Base-by-base conservation (phyloP, 495 filamentous ascomycete genomes). In the Aspergillus sclerotiicarbonarius region DNA sequence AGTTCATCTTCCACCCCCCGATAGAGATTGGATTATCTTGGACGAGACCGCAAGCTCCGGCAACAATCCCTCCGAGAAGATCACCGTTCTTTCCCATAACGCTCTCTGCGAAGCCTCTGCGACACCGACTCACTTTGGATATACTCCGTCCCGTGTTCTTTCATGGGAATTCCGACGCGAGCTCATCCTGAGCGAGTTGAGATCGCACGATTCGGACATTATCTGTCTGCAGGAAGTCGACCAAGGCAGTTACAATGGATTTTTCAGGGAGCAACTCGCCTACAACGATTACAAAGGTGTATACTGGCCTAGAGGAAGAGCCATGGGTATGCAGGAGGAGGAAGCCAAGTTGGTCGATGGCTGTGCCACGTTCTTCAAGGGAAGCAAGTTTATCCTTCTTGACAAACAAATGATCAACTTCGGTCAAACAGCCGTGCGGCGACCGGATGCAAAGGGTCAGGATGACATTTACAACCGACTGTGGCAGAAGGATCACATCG, bases 401-500 rank as follows among this genome's bases (percentile, higher is more conserved):
- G 92, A 97, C 75, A 97, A 96, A 76, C 87, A 96, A 54, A 67
- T 96, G 46, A 84, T 98, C 65, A 91, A 96, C 71, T 96, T 96
- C 70, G 85, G 87, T n/a, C 88, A 90, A 58, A 88, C 85, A 16
- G 93, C 94, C 57, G 94, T 98, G 71, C 90, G 93, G 56, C 82
- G 95, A 51, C 89, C 91, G 6, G 94, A 97, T 70, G 94, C 95
- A 82, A 98, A 97, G 73, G 87, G 90, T 33, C 88, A 92, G 52
- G 89, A 93, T 64, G 95, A 98, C 64, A 91, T 97, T 58, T 98
- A 94, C 80, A 98, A 98, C 68, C 87, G 94, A 12, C 85, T 98
- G 16, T 98, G 97, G 94, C 92, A 92, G 57, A 89, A 92, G 74
- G 94, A 98, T 75, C 90, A 98, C 66, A 96, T 98, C 63, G 93